Percentiles rank a stretch among this genome's conserved stretches.
Conservation (phyloP, 1,284 basidiomycete species). For the Moesziomyces sp. region DNA sequence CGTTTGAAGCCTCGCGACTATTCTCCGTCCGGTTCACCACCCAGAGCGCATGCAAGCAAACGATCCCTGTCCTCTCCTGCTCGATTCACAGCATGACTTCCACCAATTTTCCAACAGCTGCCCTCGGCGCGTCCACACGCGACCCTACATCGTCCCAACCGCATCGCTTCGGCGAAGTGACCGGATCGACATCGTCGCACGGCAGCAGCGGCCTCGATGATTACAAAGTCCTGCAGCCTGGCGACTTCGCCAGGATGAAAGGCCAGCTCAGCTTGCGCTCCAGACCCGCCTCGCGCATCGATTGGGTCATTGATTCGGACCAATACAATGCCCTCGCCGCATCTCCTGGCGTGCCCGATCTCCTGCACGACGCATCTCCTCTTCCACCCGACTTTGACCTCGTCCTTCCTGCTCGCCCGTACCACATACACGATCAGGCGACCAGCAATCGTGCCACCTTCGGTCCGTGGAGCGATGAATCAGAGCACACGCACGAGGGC, state of each 20-base stretch:
- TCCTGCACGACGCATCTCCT: not conserved
- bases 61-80: not conserved
- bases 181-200: conserved; percentile 11
- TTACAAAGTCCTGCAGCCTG: conserved; percentile 30
- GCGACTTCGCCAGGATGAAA: conserved; percentile 34
- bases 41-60: not conserved
- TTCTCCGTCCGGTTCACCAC: too few species aligned
- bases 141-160: not conserved
- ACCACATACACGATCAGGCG: conserved; percentile 7
- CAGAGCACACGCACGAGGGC: conserved; percentile 5
- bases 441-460: conserved; percentile 18
- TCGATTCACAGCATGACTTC: conserved; percentile 8
- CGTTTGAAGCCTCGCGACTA: not conserved
- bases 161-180: conserved; percentile 4
- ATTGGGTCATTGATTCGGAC: not conserved
- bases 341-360: not conserved
- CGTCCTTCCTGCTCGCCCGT: conserved; percentile 4
- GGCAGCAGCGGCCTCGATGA: conserved; percentile 10
- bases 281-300: conserved; percentile 16
- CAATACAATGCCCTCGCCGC: conserved; percentile 1
- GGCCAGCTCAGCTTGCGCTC: conserved; percentile 17
- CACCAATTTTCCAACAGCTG: not conserved
- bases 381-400: conserved; percentile 30
- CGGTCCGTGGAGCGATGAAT: conserved; percentile 12
- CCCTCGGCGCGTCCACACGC: conserved; percentile 5